A percentile compares a stretch with the other conserved stretches of the same genome.
These are phyloP conservation scores for Lithocarpus polystachyus DNA, from an alignment of 306 rosid species.

Conservation along the genomic window DNA sequence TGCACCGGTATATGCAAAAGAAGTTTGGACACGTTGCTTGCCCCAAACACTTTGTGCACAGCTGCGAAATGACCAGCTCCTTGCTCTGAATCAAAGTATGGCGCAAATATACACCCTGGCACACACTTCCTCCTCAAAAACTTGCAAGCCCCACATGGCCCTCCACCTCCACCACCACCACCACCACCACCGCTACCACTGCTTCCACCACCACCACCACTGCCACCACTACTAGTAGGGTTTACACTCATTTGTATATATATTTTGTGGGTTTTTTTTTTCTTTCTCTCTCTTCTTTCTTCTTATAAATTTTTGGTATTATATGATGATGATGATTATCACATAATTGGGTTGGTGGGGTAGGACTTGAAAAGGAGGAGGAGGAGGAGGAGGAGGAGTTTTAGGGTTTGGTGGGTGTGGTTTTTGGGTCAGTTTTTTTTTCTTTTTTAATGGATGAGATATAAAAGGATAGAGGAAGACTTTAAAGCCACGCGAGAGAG, in stretches of 20 bases:
- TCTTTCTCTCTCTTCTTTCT: not conserved
- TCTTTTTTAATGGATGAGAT: slow-evolving; percentile 27
- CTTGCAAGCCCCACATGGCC: slow-evolving; percentile 97
- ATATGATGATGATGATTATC: not conserved
- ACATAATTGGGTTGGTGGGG: slow-evolving; percentile 22
- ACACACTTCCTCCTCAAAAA: slow-evolving; percentile 82
- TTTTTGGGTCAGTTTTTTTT: not conserved
- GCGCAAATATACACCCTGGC: slow-evolving; percentile 79
- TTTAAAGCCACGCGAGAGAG: slow-evolving; percentile 94
- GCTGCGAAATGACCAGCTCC: slow-evolving; percentile 89
- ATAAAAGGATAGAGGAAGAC: slow-evolving; percentile 41
- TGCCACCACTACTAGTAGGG: slow-evolving; percentile 39
- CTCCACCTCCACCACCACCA: slow-evolving; percentile 25
- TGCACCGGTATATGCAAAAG: slow-evolving; percentile 71
- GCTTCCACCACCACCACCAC: slow-evolving; percentile 15
- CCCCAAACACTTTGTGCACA: slow-evolving; percentile 93
- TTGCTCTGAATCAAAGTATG: slow-evolving; percentile 91
- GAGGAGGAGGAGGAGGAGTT: not conserved
- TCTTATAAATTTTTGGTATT: not conserved
- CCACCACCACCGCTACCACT: slow-evolving; percentile 8
- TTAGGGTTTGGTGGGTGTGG: slow-evolving; percentile 53
- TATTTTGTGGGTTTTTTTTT: not conserved
- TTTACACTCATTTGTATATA: slow-evolving; percentile 47
- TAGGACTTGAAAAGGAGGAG: not conserved
- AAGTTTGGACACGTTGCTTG: slow-evolving; percentile 89